These are phyloP conservation scores for Yamadazyma sp. DNA, from an alignment of 1,139 yeast genomes.

Conservation along the genomic window DNA sequence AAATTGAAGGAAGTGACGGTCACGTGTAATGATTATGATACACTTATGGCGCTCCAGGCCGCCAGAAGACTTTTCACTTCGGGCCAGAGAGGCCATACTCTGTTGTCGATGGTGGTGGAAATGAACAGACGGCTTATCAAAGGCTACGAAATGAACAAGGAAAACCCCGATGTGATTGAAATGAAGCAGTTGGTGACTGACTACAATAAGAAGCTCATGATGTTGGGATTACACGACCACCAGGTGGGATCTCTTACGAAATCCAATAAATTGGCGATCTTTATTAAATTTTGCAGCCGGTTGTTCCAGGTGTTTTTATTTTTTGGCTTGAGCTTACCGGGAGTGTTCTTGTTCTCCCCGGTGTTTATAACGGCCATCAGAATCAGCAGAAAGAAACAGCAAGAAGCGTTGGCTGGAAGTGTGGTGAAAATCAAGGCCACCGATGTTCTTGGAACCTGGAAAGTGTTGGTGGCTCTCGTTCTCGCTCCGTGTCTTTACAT, in stretches of 20 bases:
- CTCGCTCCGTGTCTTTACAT: conserved; percentile 45
- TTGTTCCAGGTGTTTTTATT: conserved; percentile 33
- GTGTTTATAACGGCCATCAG: conserved; percentile 39
- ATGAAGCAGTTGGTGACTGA: conserved; percentile 34
- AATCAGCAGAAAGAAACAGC: conserved; percentile 38
- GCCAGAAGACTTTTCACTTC: conserved; percentile 53
- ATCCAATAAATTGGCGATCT: conserved; percentile 26
- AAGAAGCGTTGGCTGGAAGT: conserved; percentile 42
- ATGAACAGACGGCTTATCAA: conserved; percentile 44
- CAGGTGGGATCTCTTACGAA: conserved; percentile 38
- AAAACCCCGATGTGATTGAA: conserved; percentile 34
- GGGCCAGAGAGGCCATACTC: conserved; percentile 33
- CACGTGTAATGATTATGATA: conserved; percentile 88
- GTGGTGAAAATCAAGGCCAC: conserved; percentile 46
- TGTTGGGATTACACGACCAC: conserved; percentile 44
- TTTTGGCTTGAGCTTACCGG: conserved; percentile 41
- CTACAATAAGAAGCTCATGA: conserved; percentile 34
- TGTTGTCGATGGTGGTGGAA: conserved; percentile 46
- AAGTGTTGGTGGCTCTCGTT: conserved; percentile 44
- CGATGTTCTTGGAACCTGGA: conserved; percentile 50
- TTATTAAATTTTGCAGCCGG: conserved; percentile 28
- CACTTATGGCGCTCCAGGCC: conserved; percentile 89
- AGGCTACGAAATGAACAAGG: conserved; percentile 39
- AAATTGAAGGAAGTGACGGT: conserved; percentile 89
- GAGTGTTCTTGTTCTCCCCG: conserved; percentile 44